These are phyloP conservation scores for Coemansia biformis DNA, from an alignment of 192 early-diverging fungal genomes.

Conservation along the genomic window DNA sequence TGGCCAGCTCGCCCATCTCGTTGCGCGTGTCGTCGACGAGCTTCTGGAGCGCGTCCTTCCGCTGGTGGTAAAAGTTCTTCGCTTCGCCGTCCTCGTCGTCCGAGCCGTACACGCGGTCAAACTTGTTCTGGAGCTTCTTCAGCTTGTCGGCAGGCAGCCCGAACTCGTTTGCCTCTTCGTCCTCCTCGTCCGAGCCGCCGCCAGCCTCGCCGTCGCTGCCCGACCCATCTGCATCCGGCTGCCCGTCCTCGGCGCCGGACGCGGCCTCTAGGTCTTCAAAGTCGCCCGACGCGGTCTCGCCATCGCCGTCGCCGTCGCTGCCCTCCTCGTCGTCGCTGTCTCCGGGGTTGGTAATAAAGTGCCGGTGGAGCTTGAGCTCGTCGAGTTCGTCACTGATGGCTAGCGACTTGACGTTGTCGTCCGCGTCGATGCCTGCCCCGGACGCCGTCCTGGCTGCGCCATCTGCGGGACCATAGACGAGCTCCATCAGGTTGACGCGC, in stretches of 20 bases:
- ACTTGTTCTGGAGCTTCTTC: constrained; percentile 87
- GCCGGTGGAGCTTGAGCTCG: constrained; percentile 16
- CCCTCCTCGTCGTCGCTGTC: constrained; percentile 39
- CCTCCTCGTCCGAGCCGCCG: constrained; percentile 46
- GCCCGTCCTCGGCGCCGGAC: too few relatives aligned
- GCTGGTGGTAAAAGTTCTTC: constrained; percentile 78
- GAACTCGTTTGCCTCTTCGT: constrained; percentile 51
- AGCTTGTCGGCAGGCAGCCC: constrained; percentile 72
- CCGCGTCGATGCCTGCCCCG: constrained; percentile 39
- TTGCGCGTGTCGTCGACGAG: constrained; percentile 76
- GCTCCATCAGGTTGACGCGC: constrained; percentile 80
- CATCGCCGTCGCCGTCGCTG: constrained; percentile 30
- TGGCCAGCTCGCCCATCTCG: constrained; percentile 83
- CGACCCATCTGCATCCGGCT: too few relatives aligned
- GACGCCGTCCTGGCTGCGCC: constrained; percentile 22
- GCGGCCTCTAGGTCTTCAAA: constrained; percentile 16
- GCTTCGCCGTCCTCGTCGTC: constrained; percentile 68
- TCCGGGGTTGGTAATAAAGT: constrained; percentile 38
- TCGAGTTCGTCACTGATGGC: constrained; percentile 33
- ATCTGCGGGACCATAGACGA: constrained; percentile 81
- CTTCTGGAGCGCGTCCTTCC: constrained; percentile 82
- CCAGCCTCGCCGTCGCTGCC: constrained; percentile 36
- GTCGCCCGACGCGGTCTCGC: constrained; percentile 53
- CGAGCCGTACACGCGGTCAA: constrained; percentile 81
- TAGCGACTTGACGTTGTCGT: constrained; percentile 37